These are phyloP conservation scores for Hericium coralloides DNA, from an alignment of 768 basidiomycete genomes.

Conservation along the genomic window DNA sequence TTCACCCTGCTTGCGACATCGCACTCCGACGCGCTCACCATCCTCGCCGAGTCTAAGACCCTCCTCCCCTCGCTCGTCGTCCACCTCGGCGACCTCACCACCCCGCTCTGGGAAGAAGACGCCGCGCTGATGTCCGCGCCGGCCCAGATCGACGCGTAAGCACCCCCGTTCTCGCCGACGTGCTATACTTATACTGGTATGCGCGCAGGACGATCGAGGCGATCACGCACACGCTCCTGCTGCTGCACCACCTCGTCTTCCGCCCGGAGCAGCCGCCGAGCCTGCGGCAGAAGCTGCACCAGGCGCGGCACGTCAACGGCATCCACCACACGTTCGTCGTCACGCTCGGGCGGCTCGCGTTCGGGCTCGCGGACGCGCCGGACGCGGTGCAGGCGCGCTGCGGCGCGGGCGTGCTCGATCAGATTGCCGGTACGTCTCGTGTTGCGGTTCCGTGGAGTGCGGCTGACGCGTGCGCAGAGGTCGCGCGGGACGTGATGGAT, in stretches of 20 bases:
- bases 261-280: constrained; percentile 31
- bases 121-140: constrained; percentile 31
- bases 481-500: constrained; percentile 22
- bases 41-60: constrained; percentile 38
- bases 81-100: constrained; percentile 42
- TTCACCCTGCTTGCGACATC: constrained; percentile 30
- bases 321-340: constrained; percentile 65
- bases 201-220: constrained; percentile 38
- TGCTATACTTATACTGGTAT: constrained; percentile 2
- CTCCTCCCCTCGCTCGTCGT: constrained; percentile 59
- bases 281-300: constrained; percentile 50
- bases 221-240: constrained; percentile 43
- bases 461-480: constrained; percentile 11
- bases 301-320: constrained; percentile 49
- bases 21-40: constrained; percentile 29
- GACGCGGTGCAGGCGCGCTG: constrained; percentile 8
- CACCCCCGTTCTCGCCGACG: neutral
- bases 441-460: neutral
- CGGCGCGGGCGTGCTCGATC: constrained; percentile 14
- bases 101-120: constrained; percentile 61
- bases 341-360: constrained; percentile 58
- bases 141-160: constrained; percentile 30
- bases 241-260: constrained; percentile 60
- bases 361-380: constrained; percentile 42
- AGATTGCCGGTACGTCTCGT: constrained; percentile 15